These are phyloP conservation scores for Neurospora hispaniola DNA, from an alignment of 495 filamentous ascomycete genomes.

Conservation along the genomic window DNA sequence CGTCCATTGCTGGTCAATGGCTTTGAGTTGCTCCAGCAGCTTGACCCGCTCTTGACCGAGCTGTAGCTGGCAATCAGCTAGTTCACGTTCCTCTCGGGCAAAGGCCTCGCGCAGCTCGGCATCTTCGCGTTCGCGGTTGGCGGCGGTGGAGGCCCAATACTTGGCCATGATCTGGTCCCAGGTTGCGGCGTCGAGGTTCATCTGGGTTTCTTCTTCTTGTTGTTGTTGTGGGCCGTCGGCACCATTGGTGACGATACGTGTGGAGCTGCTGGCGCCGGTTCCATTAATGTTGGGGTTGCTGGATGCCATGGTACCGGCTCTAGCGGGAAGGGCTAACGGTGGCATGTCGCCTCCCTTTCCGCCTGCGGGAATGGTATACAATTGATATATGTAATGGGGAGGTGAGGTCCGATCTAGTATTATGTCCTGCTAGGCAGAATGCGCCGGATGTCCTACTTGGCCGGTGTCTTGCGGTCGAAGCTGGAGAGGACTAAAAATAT, in stretches of 20 bases:
- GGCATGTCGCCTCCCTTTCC: background rate
- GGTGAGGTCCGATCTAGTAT: background rate
- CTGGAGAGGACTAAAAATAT: background rate
- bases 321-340: background rate
- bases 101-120: background rate
- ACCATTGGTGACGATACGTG: background rate
- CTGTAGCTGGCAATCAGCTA: background rate
- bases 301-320: background rate
- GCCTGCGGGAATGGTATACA: background rate
- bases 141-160: slow-evolving; percentile 13
- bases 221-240: background rate
- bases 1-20: background rate
- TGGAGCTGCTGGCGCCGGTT: background rate
- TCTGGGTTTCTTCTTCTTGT: background rate
- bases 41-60: slow-evolving; percentile 2
- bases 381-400: background rate
- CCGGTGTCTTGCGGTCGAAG: background rate
- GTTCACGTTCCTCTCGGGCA: background rate
- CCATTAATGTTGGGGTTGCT: background rate
- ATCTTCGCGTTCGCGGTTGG: slow-evolving; percentile 11
- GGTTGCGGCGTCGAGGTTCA: background rate
- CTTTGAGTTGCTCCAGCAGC: slow-evolving; percentile 4
- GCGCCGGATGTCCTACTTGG: background rate
- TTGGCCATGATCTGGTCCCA: slow-evolving; percentile 22
- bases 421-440: background rate